A percentile compares a stretch with the other conserved stretches of the same genome.
Evolutionary conservation across 2,329 filamentous ascomycete genomes (phyloP).

Genomic region (Trichoderma brevicompactum): DNA sequence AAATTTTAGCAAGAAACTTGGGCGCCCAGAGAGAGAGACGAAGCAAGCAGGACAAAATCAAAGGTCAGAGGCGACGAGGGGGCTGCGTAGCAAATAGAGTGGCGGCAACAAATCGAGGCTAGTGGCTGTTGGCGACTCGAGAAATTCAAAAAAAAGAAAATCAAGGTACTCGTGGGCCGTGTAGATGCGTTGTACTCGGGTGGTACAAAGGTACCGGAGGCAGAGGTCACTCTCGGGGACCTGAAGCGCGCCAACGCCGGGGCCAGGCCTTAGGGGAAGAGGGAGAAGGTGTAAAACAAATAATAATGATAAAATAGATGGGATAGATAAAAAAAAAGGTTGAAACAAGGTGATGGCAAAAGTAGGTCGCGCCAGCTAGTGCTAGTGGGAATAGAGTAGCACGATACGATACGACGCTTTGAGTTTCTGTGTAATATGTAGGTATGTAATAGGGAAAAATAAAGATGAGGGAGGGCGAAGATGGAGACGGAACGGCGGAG

Average conservation of each 20-base stretch:
- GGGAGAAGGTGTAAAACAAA: neutral
- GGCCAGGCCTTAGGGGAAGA: slow-evolving; percentile 4
- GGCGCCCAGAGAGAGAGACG: slow-evolving; percentile 4
- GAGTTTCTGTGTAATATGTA: too few species aligned
- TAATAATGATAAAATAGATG: neutral
- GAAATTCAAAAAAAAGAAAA: too few species aligned
- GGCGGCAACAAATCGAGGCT: slow-evolving; percentile 19
- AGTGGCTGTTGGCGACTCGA: slow-evolving; percentile 3
- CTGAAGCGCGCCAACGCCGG: neutral
- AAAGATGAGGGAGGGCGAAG: neutral
- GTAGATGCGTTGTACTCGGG: neutral
- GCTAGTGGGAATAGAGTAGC: neutral
- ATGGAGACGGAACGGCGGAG: slow-evolving; percentile 20
- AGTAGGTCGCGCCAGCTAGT: neutral
- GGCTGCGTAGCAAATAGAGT: slow-evolving; percentile 25
- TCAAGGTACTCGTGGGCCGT: neutral
- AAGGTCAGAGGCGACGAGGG: neutral
- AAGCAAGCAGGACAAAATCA: neutral
- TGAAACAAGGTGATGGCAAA: neutral
- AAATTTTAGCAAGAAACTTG: slow-evolving; percentile 9
- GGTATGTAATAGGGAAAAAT: neutral
- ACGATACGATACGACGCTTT: neutral
- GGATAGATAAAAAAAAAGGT: neutral
- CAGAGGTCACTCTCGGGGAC: neutral
- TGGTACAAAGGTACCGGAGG: neutral